Percentiles rank a stretch among this genome's conserved stretches.
These are phyloP conservation scores for Gastrodia elata DNA, from an alignment of 106 monocot genomes.

Conservation along the genomic window DNA sequence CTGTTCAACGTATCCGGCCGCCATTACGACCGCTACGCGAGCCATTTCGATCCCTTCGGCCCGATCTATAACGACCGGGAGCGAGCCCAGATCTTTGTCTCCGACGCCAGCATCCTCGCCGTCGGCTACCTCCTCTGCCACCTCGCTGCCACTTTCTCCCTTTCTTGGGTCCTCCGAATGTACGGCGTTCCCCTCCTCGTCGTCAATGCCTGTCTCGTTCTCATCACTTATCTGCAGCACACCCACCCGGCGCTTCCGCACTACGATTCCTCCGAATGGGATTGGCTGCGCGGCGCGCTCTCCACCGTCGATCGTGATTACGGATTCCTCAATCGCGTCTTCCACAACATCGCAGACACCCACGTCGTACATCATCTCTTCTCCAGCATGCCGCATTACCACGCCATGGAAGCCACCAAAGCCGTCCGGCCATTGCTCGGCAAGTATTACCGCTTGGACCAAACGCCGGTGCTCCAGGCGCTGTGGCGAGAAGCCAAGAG, in stretches of 20 bases:
- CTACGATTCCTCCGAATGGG: constrained; percentile 59
- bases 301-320: constrained; percentile 51
- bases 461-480: constrained; percentile 25
- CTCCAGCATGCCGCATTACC: constrained; percentile 51
- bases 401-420: constrained; percentile 52
- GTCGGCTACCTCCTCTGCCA: constrained; percentile 18
- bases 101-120: constrained; percentile 22
- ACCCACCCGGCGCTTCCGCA: constrained; percentile 53
- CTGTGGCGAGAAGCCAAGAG: constrained; percentile 27
- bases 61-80: constrained; percentile 51
- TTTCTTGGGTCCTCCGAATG: constrained; percentile 18
- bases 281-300: constrained; percentile 57
- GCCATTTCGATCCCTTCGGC: constrained; percentile 57
- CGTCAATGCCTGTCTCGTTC: constrained; percentile 37
- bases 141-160: constrained; percentile 11
- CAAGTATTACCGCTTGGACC: constrained; percentile 24
- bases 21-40: constrained; percentile 47
- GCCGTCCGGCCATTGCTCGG: constrained; percentile 32
- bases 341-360: constrained; percentile 42
- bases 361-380: constrained; percentile 50
- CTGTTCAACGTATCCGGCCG: constrained; percentile 60
- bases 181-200: constrained; percentile 43
- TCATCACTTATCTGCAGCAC: constrained; percentile 54
- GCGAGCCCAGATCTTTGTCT: constrained; percentile 28
- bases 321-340: constrained; percentile 32